These are phyloP conservation scores for Selaginella moellendorffii DNA, from an alignment of 75 land plant genomes.

Conservation along the genomic window DNA sequence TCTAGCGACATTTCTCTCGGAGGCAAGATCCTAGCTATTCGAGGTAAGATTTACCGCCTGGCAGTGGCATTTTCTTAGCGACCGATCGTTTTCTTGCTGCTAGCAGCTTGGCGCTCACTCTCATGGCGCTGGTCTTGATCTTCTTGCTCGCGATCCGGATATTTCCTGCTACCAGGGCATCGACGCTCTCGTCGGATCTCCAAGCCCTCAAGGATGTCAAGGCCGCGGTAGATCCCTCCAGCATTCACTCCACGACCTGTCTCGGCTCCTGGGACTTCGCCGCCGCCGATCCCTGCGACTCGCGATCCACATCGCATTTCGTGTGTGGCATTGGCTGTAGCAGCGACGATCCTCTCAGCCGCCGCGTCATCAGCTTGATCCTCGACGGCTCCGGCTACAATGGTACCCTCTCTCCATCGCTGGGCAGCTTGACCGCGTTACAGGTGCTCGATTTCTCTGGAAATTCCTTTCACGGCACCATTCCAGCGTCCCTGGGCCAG, in stretches of 20 bases:
- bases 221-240: neutral
- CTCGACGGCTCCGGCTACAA: constrained; percentile 45
- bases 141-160: neutral
- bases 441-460: constrained; percentile 15
- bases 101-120: no score
- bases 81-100: no score
- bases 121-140: no score
- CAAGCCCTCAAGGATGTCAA: constrained; percentile 1
- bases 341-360: neutral
- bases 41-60: no score
- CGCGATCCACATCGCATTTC: constrained; percentile 13
- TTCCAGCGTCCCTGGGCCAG: neutral
- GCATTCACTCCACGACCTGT: constrained; percentile 4
- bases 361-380: constrained; percentile 29
- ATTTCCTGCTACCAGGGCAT: neutral
- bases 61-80: no score
- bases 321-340: constrained; percentile 19
- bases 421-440: constrained; percentile 35
- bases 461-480: neutral
- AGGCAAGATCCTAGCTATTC: no score
- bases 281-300: constrained; percentile 5
- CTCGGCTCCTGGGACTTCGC: constrained; percentile 9
- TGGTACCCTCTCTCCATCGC: constrained; percentile 28
- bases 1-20: no score
- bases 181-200: neutral